These are phyloP conservation scores for Psilocybe cubensis DNA, from an alignment of 768 basidiomycete species.

Conservation along the genomic window DNA sequence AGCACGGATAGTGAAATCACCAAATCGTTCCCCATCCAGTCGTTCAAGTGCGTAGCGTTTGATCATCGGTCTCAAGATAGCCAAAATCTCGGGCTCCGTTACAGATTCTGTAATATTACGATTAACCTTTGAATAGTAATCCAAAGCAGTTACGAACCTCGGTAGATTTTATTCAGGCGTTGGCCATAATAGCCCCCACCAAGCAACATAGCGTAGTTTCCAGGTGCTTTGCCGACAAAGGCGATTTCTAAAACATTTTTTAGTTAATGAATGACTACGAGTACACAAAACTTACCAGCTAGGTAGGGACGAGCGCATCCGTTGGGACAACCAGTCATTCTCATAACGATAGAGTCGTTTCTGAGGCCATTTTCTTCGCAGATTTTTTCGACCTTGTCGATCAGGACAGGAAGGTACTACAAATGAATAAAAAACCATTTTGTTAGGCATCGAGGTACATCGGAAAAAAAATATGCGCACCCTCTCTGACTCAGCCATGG, in stretches of 20 bases:
- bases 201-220: constrained; percentile 91
- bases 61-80: constrained; percentile 92
- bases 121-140: neutral
- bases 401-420: constrained; percentile 88
- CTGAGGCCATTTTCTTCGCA: constrained; percentile 93
- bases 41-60: constrained; percentile 90
- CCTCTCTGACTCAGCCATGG: constrained; percentile 57
- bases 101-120: constrained; percentile 63
- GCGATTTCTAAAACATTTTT: constrained; percentile 70
- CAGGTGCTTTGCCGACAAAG: constrained; percentile 95
- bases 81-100: constrained; percentile 89
- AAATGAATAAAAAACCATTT: constrained; percentile 1
- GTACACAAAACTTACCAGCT: constrained; percentile 56
- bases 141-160: constrained; percentile 48
- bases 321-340: constrained; percentile 98
- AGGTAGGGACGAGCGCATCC: constrained; percentile 94
- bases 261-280: constrained; percentile 3
- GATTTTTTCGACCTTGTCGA: constrained; percentile 94
- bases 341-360: constrained; percentile 96
- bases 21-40: constrained; percentile 87
- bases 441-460: constrained; percentile 1
- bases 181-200: constrained; percentile 96
- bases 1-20: constrained; percentile 91
- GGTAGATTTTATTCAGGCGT: constrained; percentile 94
- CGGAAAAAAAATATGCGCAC: constrained; percentile 32